phyloP scores from a whole-genome alignment of 306 rosid genomes.

The Alnus glutinosa region DNA sequence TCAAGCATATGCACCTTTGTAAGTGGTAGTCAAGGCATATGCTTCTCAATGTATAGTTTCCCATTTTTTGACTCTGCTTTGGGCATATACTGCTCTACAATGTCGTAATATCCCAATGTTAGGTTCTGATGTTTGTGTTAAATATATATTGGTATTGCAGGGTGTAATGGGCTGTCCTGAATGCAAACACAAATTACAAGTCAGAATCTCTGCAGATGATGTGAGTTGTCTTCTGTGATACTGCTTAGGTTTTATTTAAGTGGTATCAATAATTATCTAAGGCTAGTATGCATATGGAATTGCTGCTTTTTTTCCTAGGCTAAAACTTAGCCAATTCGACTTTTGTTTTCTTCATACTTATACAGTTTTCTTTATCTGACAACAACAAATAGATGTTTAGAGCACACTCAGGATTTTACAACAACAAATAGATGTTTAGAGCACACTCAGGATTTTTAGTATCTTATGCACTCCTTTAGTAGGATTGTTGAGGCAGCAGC shows the following conservation, averaged over 20 bases:
- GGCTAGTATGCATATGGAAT: background rate
- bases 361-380: background rate
- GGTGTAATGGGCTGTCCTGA: slow-evolving; percentile 96
- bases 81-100: background rate
- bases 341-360: background rate
- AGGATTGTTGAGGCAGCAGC: no score
- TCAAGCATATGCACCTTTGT: slow-evolving; percentile 6
- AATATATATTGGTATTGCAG: slow-evolving; percentile 47
- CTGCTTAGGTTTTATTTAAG: slow-evolving; percentile 5
- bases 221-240: slow-evolving; percentile 53
- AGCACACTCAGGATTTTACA: background rate
- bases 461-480: background rate
- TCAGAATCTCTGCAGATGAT: slow-evolving; percentile 88
- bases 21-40: slow-evolving; percentile 11
- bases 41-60: slow-evolving; percentile 4
- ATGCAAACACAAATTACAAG: slow-evolving; percentile 80
- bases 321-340: background rate
- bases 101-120: slow-evolving; percentile 27
- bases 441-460: background rate
- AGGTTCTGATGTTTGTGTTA: slow-evolving; percentile 23
- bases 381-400: background rate
- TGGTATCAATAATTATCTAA: background rate
- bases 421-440: background rate
- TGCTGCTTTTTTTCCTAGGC: background rate
- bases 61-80: background rate